These are phyloP conservation scores for Monascus ruber DNA, from an alignment of 2,329 filamentous ascomycete species.

Conservation along the genomic window DNA sequence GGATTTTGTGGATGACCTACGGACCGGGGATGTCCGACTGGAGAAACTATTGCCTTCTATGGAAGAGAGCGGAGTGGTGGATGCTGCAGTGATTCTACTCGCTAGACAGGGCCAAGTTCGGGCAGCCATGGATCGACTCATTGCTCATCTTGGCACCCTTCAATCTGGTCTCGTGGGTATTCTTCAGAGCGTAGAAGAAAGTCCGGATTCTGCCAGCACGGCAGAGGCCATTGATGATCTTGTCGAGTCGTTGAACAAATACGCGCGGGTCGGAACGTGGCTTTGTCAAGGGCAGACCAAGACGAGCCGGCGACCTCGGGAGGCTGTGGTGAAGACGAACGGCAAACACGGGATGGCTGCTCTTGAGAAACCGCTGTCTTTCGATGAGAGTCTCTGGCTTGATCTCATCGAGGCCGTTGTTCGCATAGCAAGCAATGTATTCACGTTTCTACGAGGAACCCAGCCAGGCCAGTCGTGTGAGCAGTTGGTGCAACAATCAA, in stretches of 20 bases:
- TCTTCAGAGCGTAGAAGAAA: slow-evolving; percentile 49
- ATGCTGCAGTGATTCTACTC: slow-evolving; percentile 85
- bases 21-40: slow-evolving; percentile 65
- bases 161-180: slow-evolving; percentile 68
- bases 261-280: slow-evolving; percentile 88
- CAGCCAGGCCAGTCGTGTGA: slow-evolving; percentile 13
- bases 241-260: slow-evolving; percentile 71
- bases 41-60: slow-evolving; percentile 74
- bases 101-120: slow-evolving; percentile 74
- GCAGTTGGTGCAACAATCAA: slow-evolving; percentile 9
- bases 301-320: slow-evolving; percentile 31
- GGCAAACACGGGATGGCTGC: slow-evolving; percentile 31
- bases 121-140: slow-evolving; percentile 72
- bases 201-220: slow-evolving; percentile 45
- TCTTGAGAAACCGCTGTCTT: slow-evolving; percentile 45
- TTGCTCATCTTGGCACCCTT: slow-evolving; percentile 68
- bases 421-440: slow-evolving; percentile 52
- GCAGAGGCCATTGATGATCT: slow-evolving; percentile 62
- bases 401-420: slow-evolving; percentile 54
- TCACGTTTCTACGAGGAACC: slow-evolving; percentile 40
- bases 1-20: slow-evolving; percentile 66
- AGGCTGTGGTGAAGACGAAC: slow-evolving; percentile 14
- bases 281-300: slow-evolving; percentile 79
- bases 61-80: slow-evolving; percentile 79
- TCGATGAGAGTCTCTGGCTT: slow-evolving; percentile 55